These are phyloP conservation scores for Selenicereus undatus DNA, from an alignment of 148 eudicot species.

Conservation along the genomic window DNA sequence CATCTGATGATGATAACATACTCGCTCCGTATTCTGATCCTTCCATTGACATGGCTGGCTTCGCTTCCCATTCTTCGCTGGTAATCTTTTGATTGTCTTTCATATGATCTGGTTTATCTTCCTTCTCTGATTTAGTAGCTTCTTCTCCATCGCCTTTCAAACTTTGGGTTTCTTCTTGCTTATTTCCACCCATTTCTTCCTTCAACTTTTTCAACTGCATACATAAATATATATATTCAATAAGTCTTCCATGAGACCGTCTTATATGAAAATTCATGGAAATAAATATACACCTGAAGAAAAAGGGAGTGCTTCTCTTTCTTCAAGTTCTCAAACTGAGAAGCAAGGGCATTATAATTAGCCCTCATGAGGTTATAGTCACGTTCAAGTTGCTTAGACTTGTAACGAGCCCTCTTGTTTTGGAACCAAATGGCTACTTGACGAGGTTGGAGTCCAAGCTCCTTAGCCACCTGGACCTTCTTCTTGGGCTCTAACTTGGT, in stretches of 20 bases:
- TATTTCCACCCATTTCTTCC: constrained; percentile 24
- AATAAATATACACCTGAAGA: constrained; percentile 32
- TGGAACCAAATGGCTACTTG: constrained; percentile 84
- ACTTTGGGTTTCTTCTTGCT: constrained; percentile 17
- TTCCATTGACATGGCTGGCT: constrained; percentile 27
- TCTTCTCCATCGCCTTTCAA: background rate
- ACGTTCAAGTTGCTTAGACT: constrained; percentile 56
- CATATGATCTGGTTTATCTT: background rate
- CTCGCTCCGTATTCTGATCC: constrained; percentile 33
- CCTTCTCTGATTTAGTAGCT: constrained; percentile 18
- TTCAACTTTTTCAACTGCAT: constrained; percentile 55
- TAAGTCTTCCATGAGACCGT: too few relatives aligned
- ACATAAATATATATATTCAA: too few relatives aligned
- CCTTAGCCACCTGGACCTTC: constrained; percentile 54
- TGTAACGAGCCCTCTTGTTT: constrained; percentile 69
- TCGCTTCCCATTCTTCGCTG: constrained; percentile 15
- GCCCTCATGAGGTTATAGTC: constrained; percentile 38
- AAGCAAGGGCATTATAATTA: constrained; percentile 44
- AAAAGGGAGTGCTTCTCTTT: constrained; percentile 50
- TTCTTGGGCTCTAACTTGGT: constrained; percentile 61
- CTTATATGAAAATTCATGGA: too few relatives aligned
- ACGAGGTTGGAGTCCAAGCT: constrained; percentile 55
- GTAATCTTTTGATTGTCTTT: background rate
- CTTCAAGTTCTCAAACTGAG: constrained; percentile 43
- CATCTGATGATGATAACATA: constrained; percentile 43